phyloP scores from a whole-genome alignment of 305 asterid genomes.

The Fraxinus sp. region DNA sequence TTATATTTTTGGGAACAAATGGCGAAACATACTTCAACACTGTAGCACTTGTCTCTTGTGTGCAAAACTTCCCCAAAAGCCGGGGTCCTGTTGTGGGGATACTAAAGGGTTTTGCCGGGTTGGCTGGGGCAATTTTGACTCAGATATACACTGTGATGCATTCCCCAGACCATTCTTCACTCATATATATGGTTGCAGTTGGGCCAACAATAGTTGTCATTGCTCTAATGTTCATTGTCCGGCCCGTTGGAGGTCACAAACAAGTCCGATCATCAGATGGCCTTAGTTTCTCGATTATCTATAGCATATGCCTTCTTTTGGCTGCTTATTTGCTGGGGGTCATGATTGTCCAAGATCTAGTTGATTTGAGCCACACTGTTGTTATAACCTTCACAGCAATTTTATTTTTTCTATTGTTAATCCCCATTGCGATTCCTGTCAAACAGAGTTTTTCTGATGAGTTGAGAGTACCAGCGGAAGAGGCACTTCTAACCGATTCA shows the following conservation, averaged over 20 bases:
- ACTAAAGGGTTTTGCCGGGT: constrained; percentile 88
- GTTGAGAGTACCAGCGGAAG: constrained; percentile 44
- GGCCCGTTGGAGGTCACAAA: constrained; percentile 88
- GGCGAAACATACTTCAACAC: constrained; percentile 97
- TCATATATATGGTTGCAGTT: constrained; percentile 77
- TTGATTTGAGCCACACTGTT: constrained; percentile 41
- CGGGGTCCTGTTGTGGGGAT: constrained; percentile 93
- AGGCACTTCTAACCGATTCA: constrained; percentile 50
- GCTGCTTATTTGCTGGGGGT: constrained; percentile 81
- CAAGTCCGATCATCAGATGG: constrained; percentile 63
- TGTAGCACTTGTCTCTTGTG: constrained; percentile 79
- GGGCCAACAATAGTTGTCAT: constrained; percentile 74
- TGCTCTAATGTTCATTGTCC: constrained; percentile 69
- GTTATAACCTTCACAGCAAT: constrained; percentile 48
- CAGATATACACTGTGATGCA: constrained; percentile 69
- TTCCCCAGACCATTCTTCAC: constrained; percentile 73
- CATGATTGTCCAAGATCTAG: constrained; percentile 69
- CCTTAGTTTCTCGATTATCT: constrained; percentile 59
- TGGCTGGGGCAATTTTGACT: constrained; percentile 85
- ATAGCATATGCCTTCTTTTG: constrained; percentile 59
- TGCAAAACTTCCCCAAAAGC: constrained; percentile 84
- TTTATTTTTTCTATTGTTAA: constrained; percentile 52
- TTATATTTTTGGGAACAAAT: constrained; percentile 79
- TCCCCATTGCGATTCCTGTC: constrained; percentile 70
- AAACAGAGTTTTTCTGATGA: constrained; percentile 42